Percentiles rank a stretch among this genome's conserved stretches.
Evolutionary conservation across 345 rosid genomes (phyloP).

Genomic region (Aquilaria malaccensis): DNA sequence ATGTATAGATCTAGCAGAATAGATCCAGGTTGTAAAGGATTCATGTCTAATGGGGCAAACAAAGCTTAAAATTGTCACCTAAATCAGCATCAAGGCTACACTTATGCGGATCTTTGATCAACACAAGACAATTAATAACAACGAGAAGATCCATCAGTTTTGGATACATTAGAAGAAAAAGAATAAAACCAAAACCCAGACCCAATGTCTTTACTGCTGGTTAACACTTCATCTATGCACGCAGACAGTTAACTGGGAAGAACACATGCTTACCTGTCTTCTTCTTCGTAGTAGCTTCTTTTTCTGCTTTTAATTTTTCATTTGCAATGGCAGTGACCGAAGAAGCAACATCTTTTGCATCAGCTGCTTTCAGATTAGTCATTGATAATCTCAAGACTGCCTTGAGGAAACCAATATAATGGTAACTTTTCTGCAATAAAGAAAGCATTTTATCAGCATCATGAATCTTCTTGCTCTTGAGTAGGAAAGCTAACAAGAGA

Average conservation of each 20-base stretch:
- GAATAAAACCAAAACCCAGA: neutral
- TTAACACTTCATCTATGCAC: neutral
- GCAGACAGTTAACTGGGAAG: too few relatives aligned
- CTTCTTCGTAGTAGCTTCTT: constrained; percentile 81
- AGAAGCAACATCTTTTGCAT: constrained; percentile 82
- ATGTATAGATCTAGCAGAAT: too few relatives aligned
- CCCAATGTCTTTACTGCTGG: neutral
- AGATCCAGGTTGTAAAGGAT: too few relatives aligned
- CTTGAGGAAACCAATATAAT: constrained; percentile 65
- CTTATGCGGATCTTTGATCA: too few relatives aligned
- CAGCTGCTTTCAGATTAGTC: constrained; percentile 71
- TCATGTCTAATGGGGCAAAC: too few relatives aligned
- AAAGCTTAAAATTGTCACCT: too few relatives aligned
- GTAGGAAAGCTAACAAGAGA: neutral
- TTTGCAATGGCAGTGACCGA: constrained; percentile 80
- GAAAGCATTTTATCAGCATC: neutral
- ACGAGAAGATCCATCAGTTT: too few relatives aligned
- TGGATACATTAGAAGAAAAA: neutral
- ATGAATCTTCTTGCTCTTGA: constrained; percentile 5
- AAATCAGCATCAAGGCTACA: too few relatives aligned
- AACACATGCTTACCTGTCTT: constrained; percentile 45
- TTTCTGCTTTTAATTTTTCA: constrained; percentile 87
- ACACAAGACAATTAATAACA: neutral
- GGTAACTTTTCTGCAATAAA: constrained; percentile 73
- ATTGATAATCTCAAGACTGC: constrained; percentile 76